Conservation (phyloP, 192 early-diverging fungal genomes). For the Entomortierella beljakovae region DNA sequence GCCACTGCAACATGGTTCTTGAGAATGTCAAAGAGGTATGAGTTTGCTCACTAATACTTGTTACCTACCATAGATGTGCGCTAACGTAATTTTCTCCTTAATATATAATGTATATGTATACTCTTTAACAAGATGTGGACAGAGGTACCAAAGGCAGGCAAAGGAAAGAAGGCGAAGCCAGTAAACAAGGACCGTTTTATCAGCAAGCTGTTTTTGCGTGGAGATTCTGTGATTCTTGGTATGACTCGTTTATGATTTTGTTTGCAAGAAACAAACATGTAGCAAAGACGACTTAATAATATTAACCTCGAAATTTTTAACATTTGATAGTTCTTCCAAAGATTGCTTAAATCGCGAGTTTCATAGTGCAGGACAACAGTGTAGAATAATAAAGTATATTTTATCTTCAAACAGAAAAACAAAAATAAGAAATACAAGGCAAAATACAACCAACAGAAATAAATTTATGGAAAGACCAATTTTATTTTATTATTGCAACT, state of each 20-base stretch:
- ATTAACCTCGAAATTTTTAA: too few species aligned
- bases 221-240: slow-evolving; percentile 95
- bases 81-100: too few species aligned
- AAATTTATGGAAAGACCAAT: slow-evolving; percentile 23
- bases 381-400: background rate
- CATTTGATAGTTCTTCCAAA: slow-evolving; percentile 38
- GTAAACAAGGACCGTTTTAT: slow-evolving; percentile 99
- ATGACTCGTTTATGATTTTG: slow-evolving; percentile 12
- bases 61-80: background rate
- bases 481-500: slow-evolving; percentile 49
- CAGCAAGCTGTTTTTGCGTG: slow-evolving; percentile 97
- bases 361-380: background rate
- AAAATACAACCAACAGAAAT: too few species aligned
- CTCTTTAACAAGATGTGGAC: slow-evolving; percentile 93
- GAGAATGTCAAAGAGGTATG: slow-evolving; percentile 97
- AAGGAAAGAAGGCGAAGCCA: slow-evolving; percentile 96
- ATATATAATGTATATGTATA: too few species aligned
- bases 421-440: background rate
- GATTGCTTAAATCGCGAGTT: slow-evolving; percentile 23
- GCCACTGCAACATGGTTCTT: slow-evolving; percentile 99
- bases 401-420: too few species aligned
- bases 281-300: too few species aligned
- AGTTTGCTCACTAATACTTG: background rate
- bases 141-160: slow-evolving; percentile 89
- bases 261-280: background rate